Evolutionary conservation across 2,329 filamentous ascomycete genomes (phyloP).

Genomic region (Pyricularia sp.): DNA sequence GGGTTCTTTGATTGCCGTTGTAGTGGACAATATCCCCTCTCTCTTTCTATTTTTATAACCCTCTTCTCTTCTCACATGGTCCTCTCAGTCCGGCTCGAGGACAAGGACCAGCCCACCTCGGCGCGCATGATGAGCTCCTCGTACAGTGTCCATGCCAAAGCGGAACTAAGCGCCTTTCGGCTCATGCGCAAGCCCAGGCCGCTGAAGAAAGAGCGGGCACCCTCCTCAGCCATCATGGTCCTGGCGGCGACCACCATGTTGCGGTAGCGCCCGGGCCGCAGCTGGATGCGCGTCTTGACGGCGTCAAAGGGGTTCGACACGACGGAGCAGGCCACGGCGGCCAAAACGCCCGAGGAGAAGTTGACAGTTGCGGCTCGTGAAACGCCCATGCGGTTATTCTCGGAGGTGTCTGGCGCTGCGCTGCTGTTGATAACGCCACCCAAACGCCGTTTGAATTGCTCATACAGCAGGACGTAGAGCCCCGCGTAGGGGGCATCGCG

Average conservation of each 20-base stretch:
- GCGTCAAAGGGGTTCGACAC: slow-evolving; percentile 96
- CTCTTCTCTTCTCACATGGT: slow-evolving; percentile 6
- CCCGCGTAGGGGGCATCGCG: slow-evolving; percentile 96
- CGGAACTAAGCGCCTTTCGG: slow-evolving; percentile 84
- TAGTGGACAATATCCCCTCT: not conserved
- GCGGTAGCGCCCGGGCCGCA: slow-evolving; percentile 72
- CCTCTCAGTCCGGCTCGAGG: slow-evolving; percentile 11
- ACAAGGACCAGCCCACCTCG: slow-evolving; percentile 23
- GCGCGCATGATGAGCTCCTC: slow-evolving; percentile 81
- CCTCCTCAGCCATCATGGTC: slow-evolving; percentile 76
- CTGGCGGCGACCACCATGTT: slow-evolving; percentile 73
- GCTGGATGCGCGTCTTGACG: slow-evolving; percentile 88
- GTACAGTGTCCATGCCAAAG: slow-evolving; percentile 95
- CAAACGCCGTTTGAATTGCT: slow-evolving; percentile 64
- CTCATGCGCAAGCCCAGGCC: slow-evolving; percentile 80
- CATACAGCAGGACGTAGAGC: slow-evolving; percentile 89
- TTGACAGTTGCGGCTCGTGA: slow-evolving; percentile 61
- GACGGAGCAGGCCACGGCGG: slow-evolving; percentile 73
- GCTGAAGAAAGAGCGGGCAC: slow-evolving; percentile 70
- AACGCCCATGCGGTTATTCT: slow-evolving; percentile 18
- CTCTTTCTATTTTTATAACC: not conserved
- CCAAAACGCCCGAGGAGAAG: slow-evolving; percentile 72
- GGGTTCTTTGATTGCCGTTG: not conserved
- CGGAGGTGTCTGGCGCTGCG: not conserved
- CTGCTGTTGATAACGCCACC: slow-evolving; percentile 15